Percentiles rank a stretch among this genome's conserved stretches.
These are phyloP conservation scores for Draba incana DNA, from an alignment of 345 rosid genomes.

Conservation along the genomic window DNA sequence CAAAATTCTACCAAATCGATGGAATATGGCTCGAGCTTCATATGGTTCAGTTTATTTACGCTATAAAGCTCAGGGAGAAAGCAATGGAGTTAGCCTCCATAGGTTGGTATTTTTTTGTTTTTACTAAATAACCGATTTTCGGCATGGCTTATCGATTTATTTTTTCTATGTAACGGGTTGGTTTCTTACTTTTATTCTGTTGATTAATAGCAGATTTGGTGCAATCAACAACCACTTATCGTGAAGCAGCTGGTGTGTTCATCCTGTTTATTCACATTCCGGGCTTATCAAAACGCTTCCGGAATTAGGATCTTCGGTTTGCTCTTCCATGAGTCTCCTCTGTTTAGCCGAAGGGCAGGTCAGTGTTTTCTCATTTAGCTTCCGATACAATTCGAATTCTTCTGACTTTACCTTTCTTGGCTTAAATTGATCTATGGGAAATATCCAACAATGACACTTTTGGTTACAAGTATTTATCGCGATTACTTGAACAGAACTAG, in stretches of 20 bases:
- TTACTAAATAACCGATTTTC: not conserved
- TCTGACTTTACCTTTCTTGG: not conserved
- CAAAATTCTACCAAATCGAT: not conserved
- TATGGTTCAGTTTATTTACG: conserved; percentile 8
- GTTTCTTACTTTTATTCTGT: not conserved
- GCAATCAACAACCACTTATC: conserved; percentile 5
- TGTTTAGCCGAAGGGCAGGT: conserved; percentile 13
- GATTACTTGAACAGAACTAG: no score
- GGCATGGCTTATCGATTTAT: not conserved
- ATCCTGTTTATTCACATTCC: not conserved
- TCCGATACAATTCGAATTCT: not conserved
- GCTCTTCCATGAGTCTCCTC: conserved; percentile 16
- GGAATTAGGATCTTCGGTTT: conserved; percentile 9
- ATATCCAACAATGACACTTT: no score
- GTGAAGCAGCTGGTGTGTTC: conserved; percentile 24
- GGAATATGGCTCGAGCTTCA: not conserved
- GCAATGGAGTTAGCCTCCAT: conserved; percentile 7
- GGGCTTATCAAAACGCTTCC: not conserved
- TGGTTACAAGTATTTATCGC: no score
- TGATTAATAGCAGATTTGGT: conserved; percentile 10
- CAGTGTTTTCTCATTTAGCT: conserved; percentile 14
- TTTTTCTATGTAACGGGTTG: not conserved
- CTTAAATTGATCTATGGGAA: no score
- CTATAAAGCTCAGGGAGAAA: conserved; percentile 18
- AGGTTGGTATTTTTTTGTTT: not conserved